Evolutionary conservation across 148 eudicot species (phyloP).

Genomic region (Linanthus parryae): DNA sequence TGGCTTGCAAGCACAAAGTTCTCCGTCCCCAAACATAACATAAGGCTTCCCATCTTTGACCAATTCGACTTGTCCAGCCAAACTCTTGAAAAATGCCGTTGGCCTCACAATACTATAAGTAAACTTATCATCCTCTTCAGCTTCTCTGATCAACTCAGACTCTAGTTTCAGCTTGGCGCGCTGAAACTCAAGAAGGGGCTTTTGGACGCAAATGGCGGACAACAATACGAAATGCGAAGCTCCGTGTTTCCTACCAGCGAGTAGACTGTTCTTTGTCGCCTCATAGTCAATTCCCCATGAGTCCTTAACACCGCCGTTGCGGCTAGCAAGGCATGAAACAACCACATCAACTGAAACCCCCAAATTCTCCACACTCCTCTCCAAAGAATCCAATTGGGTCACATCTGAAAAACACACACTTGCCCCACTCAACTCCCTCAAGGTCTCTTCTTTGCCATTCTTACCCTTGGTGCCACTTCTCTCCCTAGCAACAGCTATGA

Average conservation of each 20-base stretch:
- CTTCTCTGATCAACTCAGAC: slow-evolving; percentile 67
- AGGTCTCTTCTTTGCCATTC: slow-evolving; percentile 62
- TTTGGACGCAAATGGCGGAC: slow-evolving; percentile 95
- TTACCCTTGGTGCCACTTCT: slow-evolving; percentile 73
- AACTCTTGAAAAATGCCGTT: slow-evolving; percentile 96
- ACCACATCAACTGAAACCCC: slow-evolving; percentile 76
- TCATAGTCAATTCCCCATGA: slow-evolving; percentile 89
- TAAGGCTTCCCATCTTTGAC: slow-evolving; percentile 93
- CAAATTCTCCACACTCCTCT: slow-evolving; percentile 41
- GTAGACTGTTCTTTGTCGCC: slow-evolving; percentile 74
- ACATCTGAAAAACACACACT: slow-evolving; percentile 92
- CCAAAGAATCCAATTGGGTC: slow-evolving; percentile 51
- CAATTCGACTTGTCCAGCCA: slow-evolving; percentile 91
- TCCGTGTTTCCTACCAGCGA: slow-evolving; percentile 69
- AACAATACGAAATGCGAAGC: slow-evolving; percentile 79
- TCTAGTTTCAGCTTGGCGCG: slow-evolving; percentile 88
- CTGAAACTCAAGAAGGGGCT: slow-evolving; percentile 87
- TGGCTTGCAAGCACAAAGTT: slow-evolving; percentile 89
- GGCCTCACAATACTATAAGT: slow-evolving; percentile 90
- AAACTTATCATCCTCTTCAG: slow-evolving; percentile 42
- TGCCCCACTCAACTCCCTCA: slow-evolving; percentile 54
- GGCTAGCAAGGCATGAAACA: slow-evolving; percentile 89
- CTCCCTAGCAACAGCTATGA: slow-evolving; percentile 81
- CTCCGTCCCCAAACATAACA: slow-evolving; percentile 99
- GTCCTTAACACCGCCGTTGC: slow-evolving; percentile 77